These are phyloP conservation scores for Gaultheria prostrata DNA, from an alignment of 148 eudicot species.

Conservation along the genomic window DNA sequence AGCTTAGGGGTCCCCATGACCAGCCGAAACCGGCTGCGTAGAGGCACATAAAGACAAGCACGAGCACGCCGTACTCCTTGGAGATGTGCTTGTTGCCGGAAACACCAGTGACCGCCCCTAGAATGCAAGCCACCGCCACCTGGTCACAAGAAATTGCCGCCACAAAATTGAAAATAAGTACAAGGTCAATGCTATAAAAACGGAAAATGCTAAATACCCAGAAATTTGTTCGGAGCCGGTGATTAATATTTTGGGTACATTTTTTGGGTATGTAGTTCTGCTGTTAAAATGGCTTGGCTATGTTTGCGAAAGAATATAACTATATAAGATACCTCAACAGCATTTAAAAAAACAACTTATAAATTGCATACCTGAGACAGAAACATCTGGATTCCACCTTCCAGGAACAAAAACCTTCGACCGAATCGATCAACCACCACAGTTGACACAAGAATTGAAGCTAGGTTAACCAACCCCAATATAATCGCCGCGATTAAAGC, in stretches of 20 bases:
- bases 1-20: conserved; percentile 67
- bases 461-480: conserved; percentile 35
- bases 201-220: too few species aligned
- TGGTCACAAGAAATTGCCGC: conserved; percentile 9
- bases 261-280: too few species aligned
- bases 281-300: too few species aligned
- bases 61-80: conserved; percentile 29
- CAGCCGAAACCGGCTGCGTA: conserved; percentile 67
- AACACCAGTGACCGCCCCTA: conserved; percentile 37
- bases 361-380: conserved; percentile 28
- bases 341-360: background rate
- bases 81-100: conserved; percentile 44
- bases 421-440: conserved; percentile 43
- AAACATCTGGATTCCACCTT: conserved; percentile 55
- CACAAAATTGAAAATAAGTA: background rate
- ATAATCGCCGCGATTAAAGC: conserved; percentile 41
- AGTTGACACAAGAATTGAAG: conserved; percentile 42
- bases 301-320: too few species aligned
- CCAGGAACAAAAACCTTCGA: conserved; percentile 39
- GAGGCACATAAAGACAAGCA: conserved; percentile 50
- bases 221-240: too few species aligned
- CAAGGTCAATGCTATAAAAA: background rate
- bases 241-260: too few species aligned
- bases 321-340: too few species aligned
- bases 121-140: conserved; percentile 41